These are phyloP conservation scores for Plantago coronopus DNA, from an alignment of 305 asterid genomes.

Conservation along the genomic window DNA sequence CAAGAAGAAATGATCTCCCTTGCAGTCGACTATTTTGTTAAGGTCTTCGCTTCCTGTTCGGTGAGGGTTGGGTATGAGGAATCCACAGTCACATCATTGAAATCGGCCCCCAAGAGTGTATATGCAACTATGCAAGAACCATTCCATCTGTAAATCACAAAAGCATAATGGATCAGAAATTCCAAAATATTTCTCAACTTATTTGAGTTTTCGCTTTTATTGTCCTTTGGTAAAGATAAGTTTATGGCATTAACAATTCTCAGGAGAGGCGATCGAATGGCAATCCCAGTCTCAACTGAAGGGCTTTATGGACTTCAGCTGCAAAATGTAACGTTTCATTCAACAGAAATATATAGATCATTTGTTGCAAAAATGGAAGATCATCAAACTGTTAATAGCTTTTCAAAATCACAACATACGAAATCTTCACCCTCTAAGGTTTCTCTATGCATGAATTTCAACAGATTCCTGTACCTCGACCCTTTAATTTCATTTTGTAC, in stretches of 20 bases:
- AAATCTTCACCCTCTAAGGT: too few species aligned
- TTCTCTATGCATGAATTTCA: too few species aligned
- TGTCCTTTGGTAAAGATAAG: slow-evolving; percentile 42
- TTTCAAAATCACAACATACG: too few species aligned
- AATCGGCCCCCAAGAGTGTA: slow-evolving; percentile 85
- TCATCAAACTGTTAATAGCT: background rate
- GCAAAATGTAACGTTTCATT: slow-evolving; percentile 30
- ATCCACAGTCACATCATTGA: slow-evolving; percentile 73
- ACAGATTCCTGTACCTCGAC: too few species aligned
- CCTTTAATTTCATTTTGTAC: slow-evolving; percentile 4
- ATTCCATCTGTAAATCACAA: slow-evolving; percentile 74
- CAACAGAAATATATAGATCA: background rate
- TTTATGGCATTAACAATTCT: slow-evolving; percentile 76
- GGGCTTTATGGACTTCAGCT: slow-evolving; percentile 79
- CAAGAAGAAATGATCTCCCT: slow-evolving; percentile 93
- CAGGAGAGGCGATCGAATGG: slow-evolving; percentile 92
- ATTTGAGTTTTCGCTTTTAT: slow-evolving; percentile 36
- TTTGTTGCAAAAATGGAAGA: background rate
- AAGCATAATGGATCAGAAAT: background rate
- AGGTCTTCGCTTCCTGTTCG: slow-evolving; percentile 77
- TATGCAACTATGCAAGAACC: slow-evolving; percentile 92
- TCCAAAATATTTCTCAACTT: slow-evolving; percentile 4
- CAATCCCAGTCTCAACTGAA: slow-evolving; percentile 83
- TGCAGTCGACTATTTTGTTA: slow-evolving; percentile 73
- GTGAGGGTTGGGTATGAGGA: slow-evolving; percentile 89